Conservation (phyloP, 2,329 filamentous ascomycete species). For the Podosphaera aphanis region DNA sequence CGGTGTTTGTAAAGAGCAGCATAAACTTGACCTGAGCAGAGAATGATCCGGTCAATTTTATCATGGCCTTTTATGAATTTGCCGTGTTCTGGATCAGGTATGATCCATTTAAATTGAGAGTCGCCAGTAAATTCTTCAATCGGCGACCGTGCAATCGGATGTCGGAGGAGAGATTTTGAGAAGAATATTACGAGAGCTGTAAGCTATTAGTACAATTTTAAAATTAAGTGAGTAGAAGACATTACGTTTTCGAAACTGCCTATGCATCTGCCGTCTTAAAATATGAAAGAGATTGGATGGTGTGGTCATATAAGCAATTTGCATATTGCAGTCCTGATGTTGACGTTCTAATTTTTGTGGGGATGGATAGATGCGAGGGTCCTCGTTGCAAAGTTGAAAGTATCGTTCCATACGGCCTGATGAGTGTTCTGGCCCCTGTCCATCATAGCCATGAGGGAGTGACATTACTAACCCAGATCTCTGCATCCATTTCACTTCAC, state of each 20-base stretch:
- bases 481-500: constrained; percentile 97
- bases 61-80: constrained; percentile 54
- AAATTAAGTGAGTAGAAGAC: constrained; percentile 8
- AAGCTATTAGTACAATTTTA: constrained; percentile 6
- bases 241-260: constrained; percentile 97
- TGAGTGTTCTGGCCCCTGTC: constrained; percentile 93
- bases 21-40: constrained; percentile 91
- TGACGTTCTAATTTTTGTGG: constrained; percentile 80
- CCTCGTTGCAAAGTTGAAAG: constrained; percentile 91
- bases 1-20: constrained; percentile 78
- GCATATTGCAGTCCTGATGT: constrained; percentile 99
- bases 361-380: constrained; percentile 76
- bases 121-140: constrained; percentile 82
- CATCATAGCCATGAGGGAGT: constrained; percentile 91
- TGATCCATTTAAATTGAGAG: constrained; percentile 91
- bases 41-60: constrained; percentile 77
- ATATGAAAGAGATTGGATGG: constrained; percentile 93
- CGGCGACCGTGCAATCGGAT: constrained; percentile 70
- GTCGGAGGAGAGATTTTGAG: constrained; percentile 86
- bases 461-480: constrained; percentile 91
- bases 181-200: constrained; percentile 88
- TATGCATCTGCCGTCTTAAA: constrained; percentile 89
- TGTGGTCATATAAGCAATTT: constrained; percentile 92
- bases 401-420: constrained; percentile 94
- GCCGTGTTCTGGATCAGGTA: constrained; percentile 69